Evolutionary conservation across 140 eudicot genomes (phyloP).

Genomic region (Anethum foeniculum): DNA sequence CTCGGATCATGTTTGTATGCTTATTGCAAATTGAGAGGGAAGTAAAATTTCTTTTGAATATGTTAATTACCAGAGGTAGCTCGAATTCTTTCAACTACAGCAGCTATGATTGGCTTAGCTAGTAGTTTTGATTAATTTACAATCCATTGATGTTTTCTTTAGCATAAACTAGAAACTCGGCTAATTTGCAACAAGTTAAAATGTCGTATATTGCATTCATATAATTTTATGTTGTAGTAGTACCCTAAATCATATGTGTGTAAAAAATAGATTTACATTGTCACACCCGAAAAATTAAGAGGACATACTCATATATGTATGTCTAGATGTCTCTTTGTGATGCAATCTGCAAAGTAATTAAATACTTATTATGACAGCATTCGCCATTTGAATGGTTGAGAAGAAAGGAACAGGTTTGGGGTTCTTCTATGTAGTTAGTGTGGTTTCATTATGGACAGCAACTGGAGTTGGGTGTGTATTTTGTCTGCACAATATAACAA

Average conservation of each 20-base stretch:
- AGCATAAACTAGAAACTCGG: neutral
- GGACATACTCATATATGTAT: neutral
- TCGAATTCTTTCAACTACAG: neutral
- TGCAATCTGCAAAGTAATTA: neutral
- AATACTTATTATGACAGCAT: neutral
- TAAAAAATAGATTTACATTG: neutral
- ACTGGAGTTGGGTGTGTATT: constrained; percentile 9
- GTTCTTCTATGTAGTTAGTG: constrained; percentile 1
- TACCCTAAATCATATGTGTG: too few relatives aligned
- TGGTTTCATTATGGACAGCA: constrained; percentile 11
- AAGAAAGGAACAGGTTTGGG: neutral
- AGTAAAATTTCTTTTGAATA: constrained; percentile 6
- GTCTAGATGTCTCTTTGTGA: neutral
- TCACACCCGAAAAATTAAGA: neutral
- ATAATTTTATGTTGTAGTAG: neutral
- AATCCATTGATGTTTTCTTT: neutral
- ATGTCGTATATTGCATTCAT: neutral
- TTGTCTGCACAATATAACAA: constrained; percentile 21
- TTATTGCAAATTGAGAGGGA: constrained; percentile 55
- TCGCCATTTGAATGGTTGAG: neutral
- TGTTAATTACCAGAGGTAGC: neutral
- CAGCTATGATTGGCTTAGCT: neutral
- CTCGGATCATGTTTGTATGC: constrained; percentile 66
- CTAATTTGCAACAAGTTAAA: neutral
- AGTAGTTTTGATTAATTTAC: neutral